phyloP scores from a whole-genome alignment of 331 rosid genomes.

The Spiraea crenata region DNA sequence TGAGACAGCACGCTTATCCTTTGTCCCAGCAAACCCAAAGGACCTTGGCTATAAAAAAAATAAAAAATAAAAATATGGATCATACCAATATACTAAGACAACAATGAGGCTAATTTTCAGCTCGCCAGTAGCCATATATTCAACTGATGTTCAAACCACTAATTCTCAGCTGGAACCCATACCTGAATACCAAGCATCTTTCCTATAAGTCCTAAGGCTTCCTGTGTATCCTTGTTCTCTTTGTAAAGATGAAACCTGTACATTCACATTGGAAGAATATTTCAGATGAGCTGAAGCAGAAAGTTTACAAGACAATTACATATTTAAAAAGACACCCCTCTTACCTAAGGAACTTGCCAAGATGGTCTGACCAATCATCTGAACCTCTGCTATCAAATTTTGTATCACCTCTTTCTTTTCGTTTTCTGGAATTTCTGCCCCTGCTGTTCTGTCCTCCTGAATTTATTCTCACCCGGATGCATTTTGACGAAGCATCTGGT shows the following conservation, averaged over 20 bases:
- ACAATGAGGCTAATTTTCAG: not conserved
- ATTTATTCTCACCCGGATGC: constrained; percentile 82
- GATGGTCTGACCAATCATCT: constrained; percentile 70
- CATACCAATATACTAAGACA: constrained; percentile 22
- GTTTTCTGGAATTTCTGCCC: constrained; percentile 65
- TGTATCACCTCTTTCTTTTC: constrained; percentile 73
- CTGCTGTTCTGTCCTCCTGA: constrained; percentile 47
- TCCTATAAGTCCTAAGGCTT: constrained; percentile 80
- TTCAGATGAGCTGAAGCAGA: constrained; percentile 24
- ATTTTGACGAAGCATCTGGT: constrained; percentile 83
- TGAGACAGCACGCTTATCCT: constrained; percentile 89
- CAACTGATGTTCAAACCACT: not conserved
- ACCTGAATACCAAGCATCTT: constrained; percentile 95
- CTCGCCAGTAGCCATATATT: not conserved
- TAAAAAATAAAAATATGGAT: constrained; percentile 9
- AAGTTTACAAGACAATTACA: not conserved
- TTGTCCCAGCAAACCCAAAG: constrained; percentile 96
- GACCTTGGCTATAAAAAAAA: constrained; percentile 63
- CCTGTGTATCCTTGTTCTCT: constrained; percentile 98
- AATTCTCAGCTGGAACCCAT: constrained; percentile 4
- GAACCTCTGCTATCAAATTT: constrained; percentile 97
- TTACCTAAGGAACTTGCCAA: constrained; percentile 82
- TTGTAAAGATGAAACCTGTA: constrained; percentile 86
- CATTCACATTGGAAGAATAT: constrained; percentile 20
- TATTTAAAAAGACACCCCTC: not conserved